A percentile compares a stretch with the other conserved stretches of the same genome.
Evolutionary conservation across 352 stramenopile genomes (phyloP).

Genomic region (Phytophthora lateralis): DNA sequence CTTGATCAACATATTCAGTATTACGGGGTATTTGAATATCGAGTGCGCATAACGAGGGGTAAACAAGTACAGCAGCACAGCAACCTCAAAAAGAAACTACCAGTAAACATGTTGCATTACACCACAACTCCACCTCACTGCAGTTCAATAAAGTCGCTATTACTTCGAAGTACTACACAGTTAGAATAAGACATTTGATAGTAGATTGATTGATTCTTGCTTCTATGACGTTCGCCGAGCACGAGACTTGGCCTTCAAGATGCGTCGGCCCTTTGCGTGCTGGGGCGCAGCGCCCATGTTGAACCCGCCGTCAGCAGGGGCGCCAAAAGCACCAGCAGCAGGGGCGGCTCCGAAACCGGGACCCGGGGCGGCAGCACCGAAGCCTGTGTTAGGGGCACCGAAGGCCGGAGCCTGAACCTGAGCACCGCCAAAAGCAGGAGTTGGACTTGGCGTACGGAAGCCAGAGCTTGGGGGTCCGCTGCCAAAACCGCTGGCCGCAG

Average conservation of each 20-base stretch:
- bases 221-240: conserved; percentile 41
- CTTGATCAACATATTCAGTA: too few relatives aligned
- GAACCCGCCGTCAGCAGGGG: conserved; percentile 57
- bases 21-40: too few relatives aligned
- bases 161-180: too few relatives aligned
- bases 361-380: conserved; percentile 27
- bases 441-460: conserved; percentile 35
- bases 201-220: conserved; percentile 44
- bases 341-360: conserved; percentile 41
- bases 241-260: conserved; percentile 58
- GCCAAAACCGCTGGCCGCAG: conserved; percentile 36
- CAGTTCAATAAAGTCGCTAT: too few relatives aligned
- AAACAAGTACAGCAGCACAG: not conserved
- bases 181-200: conserved; percentile 32
- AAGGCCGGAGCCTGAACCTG: conserved; percentile 15
- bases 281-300: conserved; percentile 65
- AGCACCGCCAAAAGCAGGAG: conserved; percentile 31
- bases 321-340: conserved; percentile 38
- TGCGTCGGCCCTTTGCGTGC: conserved; percentile 59
- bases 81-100: not conserved
- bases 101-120: not conserved
- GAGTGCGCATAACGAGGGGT: too few relatives aligned
- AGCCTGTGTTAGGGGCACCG: conserved; percentile 23
- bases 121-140: too few relatives aligned
- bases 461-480: conserved; percentile 38